A percentile compares a stretch with the other conserved stretches of the same genome.
phyloP scores from a whole-genome alignment of 2,329 filamentous ascomycete genomes.

The Pyrenophora teres region DNA sequence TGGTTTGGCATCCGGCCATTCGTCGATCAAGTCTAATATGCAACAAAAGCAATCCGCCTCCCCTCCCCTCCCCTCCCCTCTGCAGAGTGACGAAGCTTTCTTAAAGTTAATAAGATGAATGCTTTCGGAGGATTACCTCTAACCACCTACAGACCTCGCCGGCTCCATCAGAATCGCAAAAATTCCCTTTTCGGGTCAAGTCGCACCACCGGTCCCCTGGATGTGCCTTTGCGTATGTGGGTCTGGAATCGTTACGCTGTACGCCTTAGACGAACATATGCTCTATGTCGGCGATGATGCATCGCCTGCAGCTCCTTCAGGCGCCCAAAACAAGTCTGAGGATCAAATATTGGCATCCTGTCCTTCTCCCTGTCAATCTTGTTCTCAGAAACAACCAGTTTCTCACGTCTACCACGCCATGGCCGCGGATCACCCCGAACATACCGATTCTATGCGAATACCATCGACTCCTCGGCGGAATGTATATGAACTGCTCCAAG shows the following conservation, averaged over 20 bases:
- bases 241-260: conserved; percentile 5
- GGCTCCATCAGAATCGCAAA: neutral
- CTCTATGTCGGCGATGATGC: conserved; percentile 6
- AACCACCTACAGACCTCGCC: neutral
- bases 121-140: neutral
- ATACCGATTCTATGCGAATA: neutral
- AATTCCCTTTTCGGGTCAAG: neutral
- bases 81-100: too few relatives aligned
- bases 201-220: conserved; percentile 2
- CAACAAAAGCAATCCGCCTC: too few relatives aligned
- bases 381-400: neutral
- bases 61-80: too few relatives aligned
- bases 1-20: too few relatives aligned
- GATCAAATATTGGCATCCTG: neutral
- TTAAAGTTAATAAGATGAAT: neutral
- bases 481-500: conserved; percentile 5
- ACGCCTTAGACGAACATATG: neutral
- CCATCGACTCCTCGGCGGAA: neutral
- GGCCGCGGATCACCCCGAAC: conserved; percentile 3
- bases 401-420: conserved; percentile 1
- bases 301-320: conserved; percentile 4
- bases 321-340: neutral
- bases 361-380: neutral
- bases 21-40: too few relatives aligned
- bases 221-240: conserved; percentile 1